A percentile compares a stretch with the other conserved stretches of the same genome.
phyloP scores from a whole-genome alignment of 2,329 filamentous ascomycete species.

The Paecilomyces sp. region DNA sequence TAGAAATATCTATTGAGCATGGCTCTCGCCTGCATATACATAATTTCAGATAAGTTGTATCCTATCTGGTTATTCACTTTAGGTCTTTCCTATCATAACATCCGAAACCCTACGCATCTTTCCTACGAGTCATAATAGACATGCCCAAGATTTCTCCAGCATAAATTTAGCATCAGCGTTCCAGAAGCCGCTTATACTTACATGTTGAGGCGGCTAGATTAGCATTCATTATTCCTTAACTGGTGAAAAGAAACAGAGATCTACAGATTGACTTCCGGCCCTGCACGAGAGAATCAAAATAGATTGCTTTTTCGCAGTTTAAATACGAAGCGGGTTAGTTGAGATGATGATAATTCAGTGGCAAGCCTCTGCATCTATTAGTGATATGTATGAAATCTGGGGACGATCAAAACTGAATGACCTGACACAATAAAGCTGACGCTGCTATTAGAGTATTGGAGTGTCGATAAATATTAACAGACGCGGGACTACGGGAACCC shows the following conservation, averaged over 20 bases:
- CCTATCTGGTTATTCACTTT: no score
- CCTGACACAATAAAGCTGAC: neutral
- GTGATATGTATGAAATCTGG: neutral
- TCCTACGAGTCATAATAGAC: neutral
- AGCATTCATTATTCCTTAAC: neutral
- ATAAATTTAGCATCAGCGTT: neutral
- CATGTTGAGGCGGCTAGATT: neutral
- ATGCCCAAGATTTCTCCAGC: neutral
- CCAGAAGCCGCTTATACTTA: neutral
- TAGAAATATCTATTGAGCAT: no score
- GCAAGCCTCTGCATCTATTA: neutral
- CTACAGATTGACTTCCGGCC: neutral
- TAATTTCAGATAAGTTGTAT: no score
- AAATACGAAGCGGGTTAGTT: neutral
- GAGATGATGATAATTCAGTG: neutral
- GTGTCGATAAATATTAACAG: neutral
- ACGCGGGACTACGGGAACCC: neutral
- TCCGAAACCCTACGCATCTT: neutral
- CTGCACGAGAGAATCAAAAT: neutral
- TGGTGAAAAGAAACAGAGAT: neutral
- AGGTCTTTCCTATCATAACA: neutral
- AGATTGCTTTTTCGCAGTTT: neutral
- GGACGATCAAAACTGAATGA: neutral
- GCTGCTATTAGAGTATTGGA: neutral
- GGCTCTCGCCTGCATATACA: no score